phyloP scores from a whole-genome alignment of 2,329 filamentous ascomycete species.

The Arachnomyces sp. region DNA sequence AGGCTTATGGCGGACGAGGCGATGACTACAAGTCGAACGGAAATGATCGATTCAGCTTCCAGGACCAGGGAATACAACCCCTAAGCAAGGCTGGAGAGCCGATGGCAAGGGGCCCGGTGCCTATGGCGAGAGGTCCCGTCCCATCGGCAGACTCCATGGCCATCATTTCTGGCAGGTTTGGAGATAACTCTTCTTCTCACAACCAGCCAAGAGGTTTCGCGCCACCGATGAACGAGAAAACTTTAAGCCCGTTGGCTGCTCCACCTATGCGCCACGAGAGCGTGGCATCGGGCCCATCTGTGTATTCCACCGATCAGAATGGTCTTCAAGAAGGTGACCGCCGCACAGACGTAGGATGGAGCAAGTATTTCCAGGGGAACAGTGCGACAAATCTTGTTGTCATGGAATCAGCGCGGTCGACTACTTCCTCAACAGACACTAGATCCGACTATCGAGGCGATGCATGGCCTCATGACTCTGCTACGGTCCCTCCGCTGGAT shows the following conservation, averaged over 20 bases:
- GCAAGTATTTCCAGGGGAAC: slow-evolving; percentile 39
- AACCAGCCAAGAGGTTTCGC: too few relatives aligned
- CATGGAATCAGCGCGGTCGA: slow-evolving; percentile 19
- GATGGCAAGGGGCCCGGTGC: slow-evolving; percentile 37
- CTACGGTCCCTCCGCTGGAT: slow-evolving; percentile 26
- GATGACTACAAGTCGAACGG: slow-evolving; percentile 40
- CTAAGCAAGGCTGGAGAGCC: slow-evolving; percentile 34
- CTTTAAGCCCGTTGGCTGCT: slow-evolving; percentile 18
- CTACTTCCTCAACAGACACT: slow-evolving; percentile 17
- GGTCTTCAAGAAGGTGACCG: slow-evolving; percentile 29
- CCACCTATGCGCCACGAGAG: slow-evolving; percentile 2
- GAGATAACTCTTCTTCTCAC: background rate
- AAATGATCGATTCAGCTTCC: slow-evolving; percentile 48
- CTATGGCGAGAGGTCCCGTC: slow-evolving; percentile 37
- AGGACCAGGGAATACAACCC: slow-evolving; percentile 38
- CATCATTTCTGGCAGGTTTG: slow-evolving; percentile 32
- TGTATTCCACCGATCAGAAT: slow-evolving; percentile 16
- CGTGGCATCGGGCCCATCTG: slow-evolving; percentile 10
- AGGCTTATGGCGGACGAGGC: slow-evolving; percentile 38
- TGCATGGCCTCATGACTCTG: slow-evolving; percentile 31
- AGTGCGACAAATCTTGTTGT: slow-evolving; percentile 19
- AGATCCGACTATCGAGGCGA: slow-evolving; percentile 31
- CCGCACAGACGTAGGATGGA: slow-evolving; percentile 41
- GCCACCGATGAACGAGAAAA: slow-evolving; percentile 20
- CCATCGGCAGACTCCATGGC: slow-evolving; percentile 32